Conservation (phyloP, 257 asterid species). For the Lycium barbarum region DNA sequence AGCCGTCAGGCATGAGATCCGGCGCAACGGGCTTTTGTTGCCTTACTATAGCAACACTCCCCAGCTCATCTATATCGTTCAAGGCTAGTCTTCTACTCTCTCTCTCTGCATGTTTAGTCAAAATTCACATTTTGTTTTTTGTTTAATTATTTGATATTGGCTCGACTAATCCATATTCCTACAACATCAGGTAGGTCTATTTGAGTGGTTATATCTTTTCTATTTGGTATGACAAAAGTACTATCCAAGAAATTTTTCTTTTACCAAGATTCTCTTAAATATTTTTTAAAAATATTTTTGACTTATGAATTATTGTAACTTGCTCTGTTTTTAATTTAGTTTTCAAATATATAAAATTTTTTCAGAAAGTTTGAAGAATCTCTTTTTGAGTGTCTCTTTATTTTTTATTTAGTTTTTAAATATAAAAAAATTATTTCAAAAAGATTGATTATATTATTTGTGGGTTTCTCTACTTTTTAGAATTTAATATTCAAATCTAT, state of each 20-base stretch:
- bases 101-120: too few species aligned
- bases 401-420: neutral
- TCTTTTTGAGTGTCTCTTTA: neutral
- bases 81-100: constrained; percentile 36
- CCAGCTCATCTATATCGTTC: constrained; percentile 48
- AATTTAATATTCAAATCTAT: neutral
- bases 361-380: neutral
- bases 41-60: constrained; percentile 63
- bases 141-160: neutral
- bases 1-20: constrained; percentile 41
- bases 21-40: constrained; percentile 54
- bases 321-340: neutral
- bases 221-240: too few species aligned
- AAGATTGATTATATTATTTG: neutral
- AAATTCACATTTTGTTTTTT: neutral
- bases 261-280: neutral
- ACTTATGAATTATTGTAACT: neutral
- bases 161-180: neutral
- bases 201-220: neutral
- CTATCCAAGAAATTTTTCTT: neutral
- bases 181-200: accelerated
- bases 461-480: neutral
- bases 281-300: too few species aligned
- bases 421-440: neutral
- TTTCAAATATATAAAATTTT: neutral